These are phyloP conservation scores for Helicocarpus griseus DNA, from an alignment of 2,329 filamentous ascomycete species.

Conservation along the genomic window DNA sequence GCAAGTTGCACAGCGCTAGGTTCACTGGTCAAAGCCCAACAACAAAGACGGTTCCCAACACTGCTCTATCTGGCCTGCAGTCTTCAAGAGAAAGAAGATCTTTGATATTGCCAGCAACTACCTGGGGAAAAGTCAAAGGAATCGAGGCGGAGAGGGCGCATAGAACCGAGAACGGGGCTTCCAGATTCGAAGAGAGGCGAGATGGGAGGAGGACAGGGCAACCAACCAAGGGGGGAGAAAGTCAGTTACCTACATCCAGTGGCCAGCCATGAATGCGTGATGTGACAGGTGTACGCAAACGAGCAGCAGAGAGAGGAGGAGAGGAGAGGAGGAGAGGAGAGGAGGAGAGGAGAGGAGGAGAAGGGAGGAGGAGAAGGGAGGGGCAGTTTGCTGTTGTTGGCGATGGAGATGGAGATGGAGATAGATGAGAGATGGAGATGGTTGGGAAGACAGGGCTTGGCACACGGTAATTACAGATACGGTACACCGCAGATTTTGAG, in stretches of 20 bases:
- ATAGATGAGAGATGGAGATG: background rate
- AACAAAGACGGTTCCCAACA: background rate
- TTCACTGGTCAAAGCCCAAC: background rate
- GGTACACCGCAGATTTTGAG: background rate
- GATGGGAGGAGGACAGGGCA: background rate
- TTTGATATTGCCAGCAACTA: background rate
- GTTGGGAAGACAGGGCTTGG: background rate
- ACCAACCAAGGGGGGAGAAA: background rate
- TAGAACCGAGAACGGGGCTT: no score
- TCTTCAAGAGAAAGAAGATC: background rate
- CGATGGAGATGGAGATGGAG: background rate
- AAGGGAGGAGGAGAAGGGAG: background rate
- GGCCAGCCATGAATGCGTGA: slow-evolving; percentile 3
- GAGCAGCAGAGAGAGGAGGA: background rate
- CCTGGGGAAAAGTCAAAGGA: background rate
- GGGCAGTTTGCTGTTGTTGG: background rate
- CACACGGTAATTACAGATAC: background rate
- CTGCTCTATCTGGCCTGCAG: background rate
- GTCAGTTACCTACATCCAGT: background rate
- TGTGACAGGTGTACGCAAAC: background rate
- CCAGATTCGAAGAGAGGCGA: background rate
- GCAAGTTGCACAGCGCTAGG: background rate
- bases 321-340: background rate
- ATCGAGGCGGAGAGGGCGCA: background rate
- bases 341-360: no score